Evolutionary conservation across 1,284 basidiomycete species (phyloP), one percentile per base, ranked within the genome.

Genomic region (Microbotryum saponariae): DNA sequence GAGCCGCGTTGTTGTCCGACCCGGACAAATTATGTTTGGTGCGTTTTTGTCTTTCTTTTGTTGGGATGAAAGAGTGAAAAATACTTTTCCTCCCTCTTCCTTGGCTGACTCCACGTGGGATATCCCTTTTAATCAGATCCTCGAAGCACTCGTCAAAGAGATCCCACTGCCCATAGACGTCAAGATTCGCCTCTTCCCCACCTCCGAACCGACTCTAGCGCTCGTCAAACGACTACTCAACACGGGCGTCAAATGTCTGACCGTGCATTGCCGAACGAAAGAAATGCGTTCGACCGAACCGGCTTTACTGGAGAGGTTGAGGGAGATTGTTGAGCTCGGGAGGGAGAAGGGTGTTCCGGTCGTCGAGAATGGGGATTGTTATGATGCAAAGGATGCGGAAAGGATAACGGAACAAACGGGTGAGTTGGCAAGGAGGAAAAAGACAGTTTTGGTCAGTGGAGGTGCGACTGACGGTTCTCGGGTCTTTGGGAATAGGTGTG

Each of bases 241-340:
- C 50, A 96, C 93, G 0, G 92, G 93, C 21, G 83, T 99, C 52
- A 87, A 85, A 56, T 87, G 86, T 46, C 78, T 99, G 63, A 97
- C 93, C 1, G 87, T 99, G 1, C 96, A 98, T 74, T 98, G 94
- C 75, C 83, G 96, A 52, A 98, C 94, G 59, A 82, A 89, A 71
- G 87, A 85, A 66, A 97, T 97, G 94, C 82, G 96, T 47, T 85
- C 87, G 37, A 80, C 82, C 56, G 90, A 97, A 72, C 79, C 79
- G 18, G 96, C 96, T 0, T 76, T 89, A 31, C 84, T 90, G 61
- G 82, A 86, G 56, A 81, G 93, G 51, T 75, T 99, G 71, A 79
- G 79, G 52, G 91, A 92, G 70, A 87, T 97, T 64, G 90, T 92
- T 10, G 82, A 89, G 7, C 87, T 86, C 70, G 87, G 90, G 42